Evolutionary conservation across 169 alveolate species (phyloP).

Genomic region (Plasmodium chabaudi): DNA sequence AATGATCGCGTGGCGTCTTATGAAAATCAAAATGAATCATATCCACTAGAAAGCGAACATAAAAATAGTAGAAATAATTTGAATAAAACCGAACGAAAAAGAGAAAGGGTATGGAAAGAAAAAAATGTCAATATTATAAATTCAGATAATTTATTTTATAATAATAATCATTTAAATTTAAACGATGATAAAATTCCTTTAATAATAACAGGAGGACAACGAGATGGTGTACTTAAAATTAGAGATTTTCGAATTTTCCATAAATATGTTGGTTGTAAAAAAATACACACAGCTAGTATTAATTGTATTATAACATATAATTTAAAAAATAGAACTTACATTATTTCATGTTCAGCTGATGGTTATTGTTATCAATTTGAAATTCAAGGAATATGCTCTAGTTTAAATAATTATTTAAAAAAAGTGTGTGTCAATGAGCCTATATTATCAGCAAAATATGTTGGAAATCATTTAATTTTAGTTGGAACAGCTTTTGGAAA

Average conservation of each 20-base stretch:
- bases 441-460: constrained; percentile 62
- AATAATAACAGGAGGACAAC: constrained; percentile 75
- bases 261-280: constrained; percentile 63
- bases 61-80: not conserved
- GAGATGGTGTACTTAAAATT: constrained; percentile 55
- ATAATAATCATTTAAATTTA: constrained; percentile 23
- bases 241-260: constrained; percentile 76
- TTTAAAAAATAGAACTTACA: constrained; percentile 52
- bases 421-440: constrained; percentile 70
- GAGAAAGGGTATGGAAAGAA: not conserved
- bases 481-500: constrained; percentile 77
- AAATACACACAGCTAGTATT: constrained; percentile 71
- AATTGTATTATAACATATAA: constrained; percentile 72
- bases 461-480: constrained; percentile 66
- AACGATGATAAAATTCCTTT: constrained; percentile 58
- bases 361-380: constrained; percentile 76
- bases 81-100: not conserved
- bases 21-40: too few species aligned
- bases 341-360: constrained; percentile 77
- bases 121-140: constrained; percentile 3
- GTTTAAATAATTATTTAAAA: constrained; percentile 68
- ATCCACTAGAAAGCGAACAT: not conserved
- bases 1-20: not conserved
- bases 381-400: constrained; percentile 51
- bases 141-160: constrained; percentile 26